phyloP scores from a whole-genome alignment of 345 rosid genomes.

The Mallotus nudiflorus region DNA sequence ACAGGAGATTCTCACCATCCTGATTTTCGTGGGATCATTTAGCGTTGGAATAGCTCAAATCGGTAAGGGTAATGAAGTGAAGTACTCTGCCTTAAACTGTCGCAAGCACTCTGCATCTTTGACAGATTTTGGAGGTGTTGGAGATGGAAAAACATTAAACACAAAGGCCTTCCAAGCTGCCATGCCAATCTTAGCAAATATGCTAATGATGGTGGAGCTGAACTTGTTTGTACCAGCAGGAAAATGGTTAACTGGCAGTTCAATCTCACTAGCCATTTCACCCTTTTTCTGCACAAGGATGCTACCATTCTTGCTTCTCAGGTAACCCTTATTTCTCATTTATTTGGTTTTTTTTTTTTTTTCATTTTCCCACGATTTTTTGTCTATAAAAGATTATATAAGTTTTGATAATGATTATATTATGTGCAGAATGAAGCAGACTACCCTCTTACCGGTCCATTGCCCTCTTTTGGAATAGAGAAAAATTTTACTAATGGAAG shows the following conservation, averaged over 20 bases:
- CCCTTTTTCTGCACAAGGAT: slow-evolving; percentile 66
- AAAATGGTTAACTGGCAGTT: slow-evolving; percentile 89
- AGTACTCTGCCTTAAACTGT: slow-evolving; percentile 49
- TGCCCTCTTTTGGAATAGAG: slow-evolving; percentile 77
- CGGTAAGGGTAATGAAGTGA: no score
- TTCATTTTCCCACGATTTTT: no score
- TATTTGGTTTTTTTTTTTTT: no score
- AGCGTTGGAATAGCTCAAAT: no score
- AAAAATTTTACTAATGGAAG: slow-evolving; percentile 59
- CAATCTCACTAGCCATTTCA: slow-evolving; percentile 78
- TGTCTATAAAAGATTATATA: no score
- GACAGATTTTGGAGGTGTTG: slow-evolving; percentile 74
- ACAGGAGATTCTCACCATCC: no score
- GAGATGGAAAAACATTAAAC: slow-evolving; percentile 72
- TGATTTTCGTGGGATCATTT: no score
- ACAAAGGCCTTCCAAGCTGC: slow-evolving; percentile 58
- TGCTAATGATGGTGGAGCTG: slow-evolving; percentile 64
- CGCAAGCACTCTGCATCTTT: slow-evolving; percentile 62
- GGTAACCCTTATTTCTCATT: slow-evolving; percentile 49
- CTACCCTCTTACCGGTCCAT: slow-evolving; percentile 47
- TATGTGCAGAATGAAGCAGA: slow-evolving; percentile 67
- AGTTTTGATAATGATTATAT: no score
- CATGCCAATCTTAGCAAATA: slow-evolving; percentile 41
- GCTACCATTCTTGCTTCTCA: slow-evolving; percentile 69
- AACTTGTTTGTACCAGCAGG: slow-evolving; percentile 77